A percentile compares a stretch with the other conserved stretches of the same genome.
phyloP scores from a whole-genome alignment of 495 filamentous ascomycete species.

The Massariosphaeria phaeospora region DNA sequence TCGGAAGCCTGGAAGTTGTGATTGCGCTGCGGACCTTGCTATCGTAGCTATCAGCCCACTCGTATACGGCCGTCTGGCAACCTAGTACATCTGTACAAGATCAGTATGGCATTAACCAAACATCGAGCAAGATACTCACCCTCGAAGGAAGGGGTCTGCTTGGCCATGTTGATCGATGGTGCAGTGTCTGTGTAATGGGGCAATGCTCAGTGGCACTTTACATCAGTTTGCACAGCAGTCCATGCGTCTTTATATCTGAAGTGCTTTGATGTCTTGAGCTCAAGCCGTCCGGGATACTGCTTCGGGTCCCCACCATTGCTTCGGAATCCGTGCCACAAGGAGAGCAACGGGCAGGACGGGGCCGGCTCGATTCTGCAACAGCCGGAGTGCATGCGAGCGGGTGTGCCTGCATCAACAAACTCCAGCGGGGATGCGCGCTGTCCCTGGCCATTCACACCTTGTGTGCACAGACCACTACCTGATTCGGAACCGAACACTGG shows the following conservation, averaged over 20 bases:
- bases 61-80: conserved; percentile 47
- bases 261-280: conserved; percentile 1
- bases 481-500: too few relatives aligned
- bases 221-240: neutral
- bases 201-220: neutral
- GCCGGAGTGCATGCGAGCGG: conserved; percentile 1
- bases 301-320: conserved; percentile 26
- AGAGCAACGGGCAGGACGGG: conserved; percentile 6
- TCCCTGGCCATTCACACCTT: too few relatives aligned
- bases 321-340: conserved; percentile 13
- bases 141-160: conserved; percentile 27
- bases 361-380: conserved; percentile 4
- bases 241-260: conserved; percentile 19
- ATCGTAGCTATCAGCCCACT: conserved; percentile 83
- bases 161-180: conserved; percentile 14
- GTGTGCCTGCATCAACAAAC: conserved; percentile 22
- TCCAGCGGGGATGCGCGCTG: neutral
- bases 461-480: too few relatives aligned
- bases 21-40: conserved; percentile 44
- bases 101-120: too few relatives aligned
- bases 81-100: conserved; percentile 36
- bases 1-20: neutral
- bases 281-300: neutral
- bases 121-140: conserved; percentile 24
- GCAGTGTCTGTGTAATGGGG: neutral